Base-by-base conservation (phyloP, 2,329 filamentous ascomycete species). In the Paraphoma sp. region DNA sequence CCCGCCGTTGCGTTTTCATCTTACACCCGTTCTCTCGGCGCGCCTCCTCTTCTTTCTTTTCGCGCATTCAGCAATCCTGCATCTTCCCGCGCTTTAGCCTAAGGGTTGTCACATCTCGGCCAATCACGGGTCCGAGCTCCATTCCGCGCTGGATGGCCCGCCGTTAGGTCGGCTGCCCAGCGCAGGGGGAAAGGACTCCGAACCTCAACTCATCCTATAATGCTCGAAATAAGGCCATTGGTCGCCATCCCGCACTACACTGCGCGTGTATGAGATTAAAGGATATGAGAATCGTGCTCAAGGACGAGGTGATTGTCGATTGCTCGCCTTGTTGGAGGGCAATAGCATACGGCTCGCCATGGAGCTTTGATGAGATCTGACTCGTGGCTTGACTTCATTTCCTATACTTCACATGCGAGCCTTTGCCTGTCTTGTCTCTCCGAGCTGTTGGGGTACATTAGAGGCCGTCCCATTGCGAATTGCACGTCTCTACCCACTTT, bases 371-470 rank as follows among this genome's bases (percentile, higher is more conserved):
- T 67, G 63, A 67, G 57, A 58, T 57, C 70, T 74, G 71, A 73
- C 71, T 74, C 70, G 70, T 65, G 67, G 62, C 71, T 66, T 67
- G 67, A 56, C 65, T 68, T 65, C 69, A 73, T 71, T 69, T 73
- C 70, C 67, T 71, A 62, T 64, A 63, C 33, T 23, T 40, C 43
- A 9, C 11, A 43, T 49, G 23, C 47, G 47, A 31, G 38, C 31
- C 45, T 42, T 38, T 42, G 40, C 40, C 40, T 42, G 40, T 14
- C 40, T 42, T 42, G n/a, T 36, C 33, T 10, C 14, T 10, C 33
- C 33, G 33, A 36, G 14, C 14, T 36, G 40, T n/a, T 16, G 17
- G 30, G 18, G 45, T 48, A 48, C 45, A 48, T 40, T 48, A 48
- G 45, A 23, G 16, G 2, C 40, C 16, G 40, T 8, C 16, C 14